A percentile compares a stretch with the other conserved stretches of the same genome.
Evolutionary conservation across 495 filamentous ascomycete genomes (phyloP).

Genomic region (Aspergillus conjunctus): DNA sequence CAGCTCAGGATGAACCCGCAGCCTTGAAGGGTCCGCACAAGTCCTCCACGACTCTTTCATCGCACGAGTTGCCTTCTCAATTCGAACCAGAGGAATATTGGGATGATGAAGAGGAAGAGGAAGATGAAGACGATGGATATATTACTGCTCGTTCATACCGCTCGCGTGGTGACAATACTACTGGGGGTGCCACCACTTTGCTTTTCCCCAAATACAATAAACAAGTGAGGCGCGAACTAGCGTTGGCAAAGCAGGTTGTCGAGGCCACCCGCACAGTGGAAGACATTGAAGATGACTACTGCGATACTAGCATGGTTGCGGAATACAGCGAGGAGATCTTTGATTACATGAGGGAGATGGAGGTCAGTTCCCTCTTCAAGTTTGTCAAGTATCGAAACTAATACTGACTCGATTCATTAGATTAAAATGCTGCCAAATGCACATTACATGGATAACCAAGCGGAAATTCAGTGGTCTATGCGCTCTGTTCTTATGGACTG

Average conservation of each 20-base stretch:
- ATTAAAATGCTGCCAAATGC: conserved; percentile 78
- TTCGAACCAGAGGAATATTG: conserved; percentile 72
- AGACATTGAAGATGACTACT: conserved; percentile 82
- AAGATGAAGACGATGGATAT: conserved; percentile 82
- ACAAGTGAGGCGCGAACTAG: conserved; percentile 65
- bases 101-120: conserved; percentile 76
- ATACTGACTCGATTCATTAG: conserved; percentile 47
- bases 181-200: conserved; percentile 67
- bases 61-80: conserved; percentile 29
- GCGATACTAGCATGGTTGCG: conserved; percentile 97
- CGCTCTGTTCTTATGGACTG: conserved; percentile 97
- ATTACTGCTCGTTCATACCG: conserved; percentile 72
- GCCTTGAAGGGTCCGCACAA: conserved; percentile 18
- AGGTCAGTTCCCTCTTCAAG: conserved; percentile 61
- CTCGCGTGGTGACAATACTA: conserved; percentile 80
- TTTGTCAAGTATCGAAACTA: background rate
- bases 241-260: conserved; percentile 67
- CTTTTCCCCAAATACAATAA: conserved; percentile 71
- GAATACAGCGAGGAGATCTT: conserved; percentile 98
- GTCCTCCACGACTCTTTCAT: conserved; percentile 19
- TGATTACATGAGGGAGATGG: conserved; percentile 80
- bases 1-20: conserved; percentile 19
- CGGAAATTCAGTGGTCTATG: conserved; percentile 99
- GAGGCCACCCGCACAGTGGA: conserved; percentile 58
- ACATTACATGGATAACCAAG: conserved; percentile 94